Percentiles rank a stretch among this genome's conserved stretches.
Evolutionary conservation across 495 filamentous ascomycete genomes (phyloP).

Genomic region (Aspergillus bridgeri): DNA sequence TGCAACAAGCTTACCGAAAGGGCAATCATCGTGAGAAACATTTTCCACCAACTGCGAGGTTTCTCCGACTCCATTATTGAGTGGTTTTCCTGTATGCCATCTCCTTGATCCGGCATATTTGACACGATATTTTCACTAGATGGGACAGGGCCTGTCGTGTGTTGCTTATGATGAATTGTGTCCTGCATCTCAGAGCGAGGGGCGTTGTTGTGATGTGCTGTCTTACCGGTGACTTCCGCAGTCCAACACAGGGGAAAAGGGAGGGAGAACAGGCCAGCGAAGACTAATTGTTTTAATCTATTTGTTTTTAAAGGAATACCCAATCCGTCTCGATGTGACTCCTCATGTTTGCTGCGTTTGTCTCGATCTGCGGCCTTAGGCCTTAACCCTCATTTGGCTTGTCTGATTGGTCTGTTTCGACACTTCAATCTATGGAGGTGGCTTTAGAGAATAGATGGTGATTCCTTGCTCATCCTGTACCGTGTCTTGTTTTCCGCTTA

Average conservation of each 20-base stretch:
- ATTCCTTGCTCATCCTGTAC: no score
- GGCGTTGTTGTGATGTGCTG: no score
- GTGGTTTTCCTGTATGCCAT: neutral
- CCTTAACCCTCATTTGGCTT: neutral
- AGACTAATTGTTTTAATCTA: no score
- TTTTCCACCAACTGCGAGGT: conserved; percentile 20
- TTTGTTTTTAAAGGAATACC: no score
- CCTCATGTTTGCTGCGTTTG: conserved; percentile 3
- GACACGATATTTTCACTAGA: neutral
- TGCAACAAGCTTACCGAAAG: conserved; percentile 21
- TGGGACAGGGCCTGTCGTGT: neutral
- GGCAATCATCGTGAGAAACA: conserved; percentile 26
- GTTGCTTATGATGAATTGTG: neutral
- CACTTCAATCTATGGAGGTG: no score
- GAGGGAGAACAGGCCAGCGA: neutral
- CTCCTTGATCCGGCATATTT: neutral
- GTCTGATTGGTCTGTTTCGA: neutral
- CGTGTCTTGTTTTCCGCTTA: no score
- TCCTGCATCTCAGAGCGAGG: neutral
- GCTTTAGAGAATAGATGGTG: no score
- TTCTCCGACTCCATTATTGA: neutral
- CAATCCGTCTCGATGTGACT: no score
- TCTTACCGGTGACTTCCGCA: neutral
- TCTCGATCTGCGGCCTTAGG: neutral
- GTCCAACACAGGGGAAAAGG: neutral